Conservation (phyloP, 495 filamentous ascomycete species). For the Aspergillus egyptiacus region DNA sequence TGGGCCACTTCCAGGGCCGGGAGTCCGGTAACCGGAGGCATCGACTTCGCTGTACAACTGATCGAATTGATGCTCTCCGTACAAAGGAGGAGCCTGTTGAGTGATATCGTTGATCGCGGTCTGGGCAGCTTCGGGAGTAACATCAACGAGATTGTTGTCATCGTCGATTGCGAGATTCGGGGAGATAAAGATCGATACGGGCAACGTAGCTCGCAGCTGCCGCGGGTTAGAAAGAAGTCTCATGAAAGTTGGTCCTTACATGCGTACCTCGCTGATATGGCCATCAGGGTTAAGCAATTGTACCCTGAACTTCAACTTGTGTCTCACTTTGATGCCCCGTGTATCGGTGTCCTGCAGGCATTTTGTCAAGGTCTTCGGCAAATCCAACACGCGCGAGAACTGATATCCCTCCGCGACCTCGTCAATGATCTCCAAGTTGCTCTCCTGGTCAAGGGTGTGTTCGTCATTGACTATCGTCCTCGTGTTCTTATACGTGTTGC, state of each 20-base stretch:
- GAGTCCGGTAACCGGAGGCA: constrained; percentile 68
- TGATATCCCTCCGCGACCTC: constrained; percentile 75
- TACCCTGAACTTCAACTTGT: constrained; percentile 80
- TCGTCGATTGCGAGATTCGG: constrained; percentile 81
- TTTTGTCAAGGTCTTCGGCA: constrained; percentile 69
- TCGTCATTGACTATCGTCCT: constrained; percentile 59
- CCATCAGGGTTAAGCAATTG: constrained; percentile 90
- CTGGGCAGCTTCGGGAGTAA: constrained; percentile 37
- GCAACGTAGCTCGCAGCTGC: constrained; percentile 75
- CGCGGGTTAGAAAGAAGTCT: neutral
- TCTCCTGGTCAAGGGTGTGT: constrained; percentile 52
- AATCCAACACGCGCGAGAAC: constrained; percentile 57
- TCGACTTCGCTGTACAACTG: constrained; percentile 83
- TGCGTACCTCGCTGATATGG: constrained; percentile 74
- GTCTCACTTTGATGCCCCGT: constrained; percentile 76
- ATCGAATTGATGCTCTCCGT: constrained; percentile 82
- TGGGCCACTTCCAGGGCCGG: constrained; percentile 59
- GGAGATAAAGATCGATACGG: constrained; percentile 88
- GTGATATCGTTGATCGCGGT: constrained; percentile 34
- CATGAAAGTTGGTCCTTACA: neutral
- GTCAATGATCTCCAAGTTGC: constrained; percentile 61
- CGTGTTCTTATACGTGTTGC: constrained; percentile 54
- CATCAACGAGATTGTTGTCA: constrained; percentile 61
- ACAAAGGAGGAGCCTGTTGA: constrained; percentile 72
- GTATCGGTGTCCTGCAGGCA: constrained; percentile 85